Evolutionary conservation across 495 filamentous ascomycete species (phyloP).

Genomic region (Pseudomonodictys pantanalensis): DNA sequence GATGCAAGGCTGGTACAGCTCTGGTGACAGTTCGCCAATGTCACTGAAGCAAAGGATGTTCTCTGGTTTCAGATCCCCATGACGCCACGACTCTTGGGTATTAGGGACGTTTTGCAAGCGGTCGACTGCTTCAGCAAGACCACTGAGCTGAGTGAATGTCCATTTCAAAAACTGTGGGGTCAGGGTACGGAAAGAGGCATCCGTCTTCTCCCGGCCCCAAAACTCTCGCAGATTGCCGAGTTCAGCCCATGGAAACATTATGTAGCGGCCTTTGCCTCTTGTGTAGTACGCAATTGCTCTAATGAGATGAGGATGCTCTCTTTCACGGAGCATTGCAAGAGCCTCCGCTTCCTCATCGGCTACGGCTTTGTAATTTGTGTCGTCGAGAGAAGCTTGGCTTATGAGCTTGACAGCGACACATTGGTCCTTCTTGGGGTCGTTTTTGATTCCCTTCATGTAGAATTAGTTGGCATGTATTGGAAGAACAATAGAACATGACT

Average conservation of each 20-base stretch:
- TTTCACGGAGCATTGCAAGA: not conserved
- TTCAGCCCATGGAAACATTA: conserved; percentile 16
- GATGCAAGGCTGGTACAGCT: not conserved
- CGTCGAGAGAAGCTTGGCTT: not conserved
- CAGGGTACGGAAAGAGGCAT: too few relatives aligned
- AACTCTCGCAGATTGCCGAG: not conserved
- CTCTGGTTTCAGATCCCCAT: not conserved
- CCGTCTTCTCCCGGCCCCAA: not conserved
- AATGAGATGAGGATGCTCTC: conserved; percentile 3
- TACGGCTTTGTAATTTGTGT: not conserved
- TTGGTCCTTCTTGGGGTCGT: not conserved
- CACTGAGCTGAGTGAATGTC: conserved; percentile 5
- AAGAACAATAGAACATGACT: too few relatives aligned
- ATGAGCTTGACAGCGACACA: conserved; percentile 4
- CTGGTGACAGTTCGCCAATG: not conserved
- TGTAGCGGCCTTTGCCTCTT: not conserved
- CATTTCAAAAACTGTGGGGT: not conserved
- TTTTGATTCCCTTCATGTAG: not conserved
- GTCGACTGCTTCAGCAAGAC: conserved; percentile 1
- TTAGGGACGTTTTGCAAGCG: not conserved
- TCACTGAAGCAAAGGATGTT: conserved; percentile 8
- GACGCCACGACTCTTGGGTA: not conserved
- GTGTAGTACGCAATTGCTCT: conserved; percentile 9
- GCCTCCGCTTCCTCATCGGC: not conserved
- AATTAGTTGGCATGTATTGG: not conserved